Percentiles rank a stretch among this genome's conserved stretches.
Conservation (phyloP, 2,329 filamentous ascomycete species). For the Epichloe uncinata region DNA sequence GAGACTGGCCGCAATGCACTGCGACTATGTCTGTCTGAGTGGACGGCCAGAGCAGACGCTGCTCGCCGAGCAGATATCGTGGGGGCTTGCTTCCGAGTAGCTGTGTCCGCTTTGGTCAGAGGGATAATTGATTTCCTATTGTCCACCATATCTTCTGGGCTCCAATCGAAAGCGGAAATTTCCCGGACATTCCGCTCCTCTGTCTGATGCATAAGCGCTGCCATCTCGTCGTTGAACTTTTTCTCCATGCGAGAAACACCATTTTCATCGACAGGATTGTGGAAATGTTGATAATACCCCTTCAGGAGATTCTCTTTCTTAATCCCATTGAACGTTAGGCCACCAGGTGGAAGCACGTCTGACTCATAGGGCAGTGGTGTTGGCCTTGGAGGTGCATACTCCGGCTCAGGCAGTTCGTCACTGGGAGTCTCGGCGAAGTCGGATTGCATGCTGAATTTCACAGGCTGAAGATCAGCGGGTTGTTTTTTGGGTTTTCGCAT, state of each 20-base stretch:
- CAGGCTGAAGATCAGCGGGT: conserved; percentile 34
- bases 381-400: conserved; percentile 73
- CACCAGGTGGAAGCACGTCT: conserved; percentile 48
- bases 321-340: conserved; percentile 42
- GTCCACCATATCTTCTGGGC: conserved; percentile 41
- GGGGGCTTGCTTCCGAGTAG: conserved; percentile 10
- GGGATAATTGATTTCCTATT: conserved; percentile 10
- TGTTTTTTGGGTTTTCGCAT: conserved; percentile 46
- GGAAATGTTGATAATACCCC: conserved; percentile 48
- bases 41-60: conserved; percentile 37
- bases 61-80: conserved; percentile 35
- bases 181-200: conserved; percentile 56
- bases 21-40: conserved; percentile 8
- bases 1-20: not conserved
- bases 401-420: conserved; percentile 71
- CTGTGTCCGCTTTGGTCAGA: not conserved
- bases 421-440: conserved; percentile 32
- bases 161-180: conserved; percentile 49
- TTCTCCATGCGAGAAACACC: conserved; percentile 50
- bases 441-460: conserved; percentile 51
- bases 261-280: conserved; percentile 52
- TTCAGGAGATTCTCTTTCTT: conserved; percentile 46
- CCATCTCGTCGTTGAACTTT: conserved; percentile 41
- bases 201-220: conserved; percentile 38
- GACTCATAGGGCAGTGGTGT: conserved; percentile 55